These are phyloP conservation scores for Ambrosiella xylebori DNA, from an alignment of 2,329 filamentous ascomycete species.

Conservation along the genomic window DNA sequence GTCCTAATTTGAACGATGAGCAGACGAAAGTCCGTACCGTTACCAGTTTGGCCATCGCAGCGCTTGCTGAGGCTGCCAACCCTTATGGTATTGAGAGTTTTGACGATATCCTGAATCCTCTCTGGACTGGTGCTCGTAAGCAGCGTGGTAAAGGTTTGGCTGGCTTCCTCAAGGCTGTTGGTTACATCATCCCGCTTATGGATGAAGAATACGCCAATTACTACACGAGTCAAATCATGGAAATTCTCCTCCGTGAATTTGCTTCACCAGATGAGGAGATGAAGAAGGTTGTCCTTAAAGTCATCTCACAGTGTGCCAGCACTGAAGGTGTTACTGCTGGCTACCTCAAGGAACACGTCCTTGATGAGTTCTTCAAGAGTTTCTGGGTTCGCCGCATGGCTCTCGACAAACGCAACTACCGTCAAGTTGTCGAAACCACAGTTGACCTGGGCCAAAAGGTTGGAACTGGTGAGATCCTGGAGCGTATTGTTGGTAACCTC, in stretches of 20 bases:
- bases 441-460: constrained; percentile 96
- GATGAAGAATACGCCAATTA: constrained; percentile 99
- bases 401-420: constrained; percentile 90
- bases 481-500: constrained; percentile 82
- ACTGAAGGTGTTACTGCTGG: constrained; percentile 89
- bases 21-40: constrained; percentile 96
- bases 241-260: constrained; percentile 89
- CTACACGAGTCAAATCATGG: constrained; percentile 97
- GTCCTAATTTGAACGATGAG: constrained; percentile 88
- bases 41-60: constrained; percentile 85
- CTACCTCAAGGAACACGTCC: constrained; percentile 87
- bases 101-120: constrained; percentile 87
- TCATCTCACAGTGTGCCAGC: constrained; percentile 85
- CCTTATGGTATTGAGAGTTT: constrained; percentile 99
- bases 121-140: constrained; percentile 93
- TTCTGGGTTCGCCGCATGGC: constrained; percentile 98
- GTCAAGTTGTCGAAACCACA: constrained; percentile 94
- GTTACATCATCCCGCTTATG: constrained; percentile 97
- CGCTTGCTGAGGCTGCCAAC: constrained; percentile 86
- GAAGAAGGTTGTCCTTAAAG: constrained; percentile 98
- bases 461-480: constrained; percentile 87
- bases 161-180: constrained; percentile 91
- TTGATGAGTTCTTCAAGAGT: constrained; percentile 94
- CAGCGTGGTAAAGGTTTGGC: constrained; percentile 92
- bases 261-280: constrained; percentile 96